Conservation (phyloP, 2,329 filamentous ascomycete species). For the Alternaria arbusti region DNA sequence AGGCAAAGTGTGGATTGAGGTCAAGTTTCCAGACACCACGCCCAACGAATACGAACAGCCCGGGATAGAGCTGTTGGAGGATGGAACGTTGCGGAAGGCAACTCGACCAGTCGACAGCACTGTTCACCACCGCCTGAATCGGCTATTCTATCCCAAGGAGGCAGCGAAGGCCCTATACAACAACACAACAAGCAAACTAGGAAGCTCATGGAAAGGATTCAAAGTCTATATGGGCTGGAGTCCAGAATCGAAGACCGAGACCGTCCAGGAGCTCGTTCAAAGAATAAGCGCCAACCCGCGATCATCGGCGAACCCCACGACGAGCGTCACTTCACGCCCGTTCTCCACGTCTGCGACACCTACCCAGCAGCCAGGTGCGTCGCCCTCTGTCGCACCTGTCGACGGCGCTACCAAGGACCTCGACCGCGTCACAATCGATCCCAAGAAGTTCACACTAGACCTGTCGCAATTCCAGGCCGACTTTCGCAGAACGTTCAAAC, state of each 20-base stretch:
- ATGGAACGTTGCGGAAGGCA: conserved; percentile 42
- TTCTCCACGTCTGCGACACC: conserved; percentile 19
- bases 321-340: conserved; percentile 11
- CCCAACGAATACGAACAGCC: conserved; percentile 57
- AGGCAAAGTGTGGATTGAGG: conserved; percentile 56
- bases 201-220: conserved; percentile 30
- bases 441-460: conserved; percentile 35
- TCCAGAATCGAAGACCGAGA: conserved; percentile 17
- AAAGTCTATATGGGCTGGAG: conserved; percentile 35
- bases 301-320: conserved; percentile 1
- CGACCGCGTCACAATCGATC: conserved; percentile 32
- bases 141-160: conserved; percentile 28
- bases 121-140: conserved; percentile 48
- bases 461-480: conserved; percentile 34
- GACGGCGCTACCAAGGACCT: conserved; percentile 25
- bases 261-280: conserved; percentile 22
- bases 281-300: conserved; percentile 8
- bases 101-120: conserved; percentile 35
- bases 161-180: conserved; percentile 31
- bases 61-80: conserved; percentile 51
- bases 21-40: conserved; percentile 56
- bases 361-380: conserved; percentile 18
- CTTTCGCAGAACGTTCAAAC: conserved; percentile 28
- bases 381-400: conserved; percentile 12
- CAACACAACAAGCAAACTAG: conserved; percentile 29